A percentile compares a stretch with the other conserved stretches of the same genome.
Evolutionary conservation across 2,329 filamentous ascomycete genomes (phyloP).

Genomic region (Fusarium floridanum): DNA sequence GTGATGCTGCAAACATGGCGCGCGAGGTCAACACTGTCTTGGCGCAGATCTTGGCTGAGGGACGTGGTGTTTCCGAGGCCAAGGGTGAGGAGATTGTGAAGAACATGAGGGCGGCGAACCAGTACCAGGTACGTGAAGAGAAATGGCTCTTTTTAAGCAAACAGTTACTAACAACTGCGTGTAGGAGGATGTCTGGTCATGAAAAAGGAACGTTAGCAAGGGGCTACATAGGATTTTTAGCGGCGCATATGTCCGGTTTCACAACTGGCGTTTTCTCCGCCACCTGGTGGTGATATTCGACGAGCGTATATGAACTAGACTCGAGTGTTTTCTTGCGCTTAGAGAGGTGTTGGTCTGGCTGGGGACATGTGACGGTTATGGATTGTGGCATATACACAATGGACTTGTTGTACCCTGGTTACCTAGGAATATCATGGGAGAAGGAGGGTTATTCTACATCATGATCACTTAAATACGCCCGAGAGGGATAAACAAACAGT

Average conservation of each 20-base stretch:
- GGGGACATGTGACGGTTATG: conserved; percentile 29
- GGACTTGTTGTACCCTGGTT: conserved; percentile 30
- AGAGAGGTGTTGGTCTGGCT: conserved; percentile 37
- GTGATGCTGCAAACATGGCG: conserved; percentile 97
- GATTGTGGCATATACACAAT: conserved; percentile 33
- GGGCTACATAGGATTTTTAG: conserved; percentile 37
- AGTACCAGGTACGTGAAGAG: conserved; percentile 82
- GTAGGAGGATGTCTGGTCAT: conserved; percentile 81
- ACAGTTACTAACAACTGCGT: conserved; percentile 32
- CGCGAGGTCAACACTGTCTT: conserved; percentile 92
- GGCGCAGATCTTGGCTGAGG: conserved; percentile 85
- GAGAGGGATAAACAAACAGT: neutral
- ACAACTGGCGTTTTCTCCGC: conserved; percentile 41
- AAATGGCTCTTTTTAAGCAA: conserved; percentile 3
- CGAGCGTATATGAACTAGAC: conserved; percentile 44
- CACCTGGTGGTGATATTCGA: conserved; percentile 34
- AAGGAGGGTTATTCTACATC: conserved; percentile 14
- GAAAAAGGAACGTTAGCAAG: conserved; percentile 43
- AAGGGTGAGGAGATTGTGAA: conserved; percentile 98
- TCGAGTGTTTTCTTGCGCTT: conserved; percentile 32
- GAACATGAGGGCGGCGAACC: conserved; percentile 92
- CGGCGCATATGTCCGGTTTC: conserved; percentile 40
- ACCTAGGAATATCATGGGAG: neutral
- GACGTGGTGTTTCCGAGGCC: conserved; percentile 83
- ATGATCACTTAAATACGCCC: neutral